Conservation (phyloP, 371 early-diverging fungal genomes). For the Rhizopus stolonifer region DNA sequence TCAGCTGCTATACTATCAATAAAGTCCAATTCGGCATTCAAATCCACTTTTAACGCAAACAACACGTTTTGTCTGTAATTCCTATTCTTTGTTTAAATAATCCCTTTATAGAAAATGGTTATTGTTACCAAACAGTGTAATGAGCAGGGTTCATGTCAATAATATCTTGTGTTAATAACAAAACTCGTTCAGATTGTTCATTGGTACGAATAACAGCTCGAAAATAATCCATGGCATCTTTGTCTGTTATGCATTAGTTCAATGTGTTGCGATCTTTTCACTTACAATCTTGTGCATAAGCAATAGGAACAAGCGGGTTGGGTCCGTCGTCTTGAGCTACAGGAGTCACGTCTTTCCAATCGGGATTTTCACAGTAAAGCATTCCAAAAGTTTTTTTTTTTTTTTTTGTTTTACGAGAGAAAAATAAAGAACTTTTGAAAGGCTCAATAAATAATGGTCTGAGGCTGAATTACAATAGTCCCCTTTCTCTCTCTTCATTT, state of each 20-base stretch:
- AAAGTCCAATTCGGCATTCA: conserved; percentile 75
- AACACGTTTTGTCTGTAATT: conserved; percentile 83
- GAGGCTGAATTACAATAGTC: too few species aligned
- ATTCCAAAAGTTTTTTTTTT: conserved; percentile 5
- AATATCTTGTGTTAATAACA: conserved; percentile 77
- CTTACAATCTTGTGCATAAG: conserved; percentile 83
- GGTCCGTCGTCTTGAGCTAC: conserved; percentile 88
- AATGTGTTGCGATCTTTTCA: not conserved
- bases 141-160: conserved; percentile 88
- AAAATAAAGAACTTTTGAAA: too few species aligned
- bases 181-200: conserved; percentile 80
- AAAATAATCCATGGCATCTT: conserved; percentile 86
- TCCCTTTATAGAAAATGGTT: too few species aligned
- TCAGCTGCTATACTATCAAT: conserved; percentile 67
- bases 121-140: conserved; percentile 89
- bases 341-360: conserved; percentile 85
- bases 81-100: too few species aligned
- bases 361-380: conserved; percentile 36
- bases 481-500: too few species aligned
- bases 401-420: too few species aligned
- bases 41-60: conserved; percentile 59
- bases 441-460: too few species aligned
- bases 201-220: conserved; percentile 71
- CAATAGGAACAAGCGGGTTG: conserved; percentile 86
- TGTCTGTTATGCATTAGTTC: conserved; percentile 45